A percentile compares a stretch with the other conserved stretches of the same genome.
These are phyloP conservation scores for Draba incana DNA, from an alignment of 345 rosid species.

Conservation along the genomic window DNA sequence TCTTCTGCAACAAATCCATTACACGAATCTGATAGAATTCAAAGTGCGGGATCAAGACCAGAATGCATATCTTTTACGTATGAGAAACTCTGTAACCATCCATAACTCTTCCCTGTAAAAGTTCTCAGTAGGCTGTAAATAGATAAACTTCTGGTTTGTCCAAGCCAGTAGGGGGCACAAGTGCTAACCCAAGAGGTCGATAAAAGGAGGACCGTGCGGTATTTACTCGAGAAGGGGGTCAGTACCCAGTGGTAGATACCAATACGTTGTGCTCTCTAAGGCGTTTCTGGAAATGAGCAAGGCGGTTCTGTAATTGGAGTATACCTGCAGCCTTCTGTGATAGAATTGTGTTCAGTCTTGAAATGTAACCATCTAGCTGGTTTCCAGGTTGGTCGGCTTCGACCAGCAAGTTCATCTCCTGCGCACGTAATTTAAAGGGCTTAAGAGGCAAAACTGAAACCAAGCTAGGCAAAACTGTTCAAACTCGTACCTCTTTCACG, in stretches of 20 bases:
- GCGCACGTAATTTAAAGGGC: slow-evolving; percentile 24
- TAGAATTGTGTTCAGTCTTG: slow-evolving; percentile 71
- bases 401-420: slow-evolving; percentile 95
- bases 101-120: slow-evolving; percentile 26
- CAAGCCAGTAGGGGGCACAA: slow-evolving; percentile 23
- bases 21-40: slow-evolving; percentile 35
- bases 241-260: slow-evolving; percentile 73
- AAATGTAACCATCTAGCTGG: slow-evolving; percentile 78
- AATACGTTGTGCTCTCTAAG: slow-evolving; percentile 89
- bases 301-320: slow-evolving; percentile 73
- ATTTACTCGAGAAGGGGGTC: slow-evolving; percentile 33
- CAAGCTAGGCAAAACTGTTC: background rate
- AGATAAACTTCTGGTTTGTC: slow-evolving; percentile 33
- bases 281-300: slow-evolving; percentile 87
- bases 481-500: slow-evolving; percentile 76
- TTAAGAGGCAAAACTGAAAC: background rate
- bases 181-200: slow-evolving; percentile 39
- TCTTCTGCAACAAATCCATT: slow-evolving; percentile 40
- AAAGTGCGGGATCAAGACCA: slow-evolving; percentile 24
- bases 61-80: slow-evolving; percentile 28
- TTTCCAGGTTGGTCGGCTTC: slow-evolving; percentile 98
- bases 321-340: slow-evolving; percentile 92
- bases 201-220: slow-evolving; percentile 35
- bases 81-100: slow-evolving; percentile 28
- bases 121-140: slow-evolving; percentile 28